A percentile compares a stretch with the other conserved stretches of the same genome.
Evolutionary conservation across 139 green algal species (phyloP).

Genomic region (Mesotaenium endlicherianum): DNA sequence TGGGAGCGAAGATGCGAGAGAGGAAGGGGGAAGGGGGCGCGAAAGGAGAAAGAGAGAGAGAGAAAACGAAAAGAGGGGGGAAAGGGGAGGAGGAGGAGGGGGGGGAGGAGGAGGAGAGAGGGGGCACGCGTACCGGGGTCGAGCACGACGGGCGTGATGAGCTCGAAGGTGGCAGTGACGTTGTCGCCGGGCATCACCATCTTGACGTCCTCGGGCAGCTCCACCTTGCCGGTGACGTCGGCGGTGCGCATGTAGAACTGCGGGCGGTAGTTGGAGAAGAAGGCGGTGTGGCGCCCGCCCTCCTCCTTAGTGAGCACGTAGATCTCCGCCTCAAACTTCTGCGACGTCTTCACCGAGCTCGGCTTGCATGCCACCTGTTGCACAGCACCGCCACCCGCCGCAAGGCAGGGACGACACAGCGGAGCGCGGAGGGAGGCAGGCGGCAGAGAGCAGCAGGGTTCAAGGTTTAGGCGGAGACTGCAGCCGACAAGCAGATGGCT

Average conservation of each 20-base stretch:
- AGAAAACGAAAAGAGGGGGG: background rate
- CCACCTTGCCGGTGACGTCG: constrained; percentile 86
- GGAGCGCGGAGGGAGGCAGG: too few species aligned
- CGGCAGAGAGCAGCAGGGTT: too few species aligned
- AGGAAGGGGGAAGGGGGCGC: background rate
- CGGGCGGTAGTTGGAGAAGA: constrained; percentile 96
- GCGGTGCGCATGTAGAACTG: constrained; percentile 96
- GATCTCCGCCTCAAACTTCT: constrained; percentile 82
- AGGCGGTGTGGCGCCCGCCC: constrained; percentile 95
- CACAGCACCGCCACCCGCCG: too few species aligned
- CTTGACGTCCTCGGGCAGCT: constrained; percentile 75
- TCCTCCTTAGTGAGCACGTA: constrained; percentile 97
- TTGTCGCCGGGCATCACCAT: constrained; percentile 99
- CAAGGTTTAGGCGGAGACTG: too few species aligned
- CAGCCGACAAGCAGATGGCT: too few species aligned
- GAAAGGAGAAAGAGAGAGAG: background rate
- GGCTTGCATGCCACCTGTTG: constrained; percentile 78
- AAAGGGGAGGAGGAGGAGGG: background rate
- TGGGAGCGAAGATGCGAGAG: background rate
- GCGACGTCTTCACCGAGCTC: constrained; percentile 73
- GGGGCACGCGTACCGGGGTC: constrained; percentile 47
- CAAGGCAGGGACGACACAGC: too few species aligned
- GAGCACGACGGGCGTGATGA: constrained; percentile 64
- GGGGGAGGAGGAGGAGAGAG: too few species aligned
- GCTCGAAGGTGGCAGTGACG: constrained; percentile 81